A percentile compares a stretch with the other conserved stretches of the same genome.
These are phyloP conservation scores for Niveomyces coronatus DNA, from an alignment of 2,329 filamentous ascomycete species.

Conservation along the genomic window DNA sequence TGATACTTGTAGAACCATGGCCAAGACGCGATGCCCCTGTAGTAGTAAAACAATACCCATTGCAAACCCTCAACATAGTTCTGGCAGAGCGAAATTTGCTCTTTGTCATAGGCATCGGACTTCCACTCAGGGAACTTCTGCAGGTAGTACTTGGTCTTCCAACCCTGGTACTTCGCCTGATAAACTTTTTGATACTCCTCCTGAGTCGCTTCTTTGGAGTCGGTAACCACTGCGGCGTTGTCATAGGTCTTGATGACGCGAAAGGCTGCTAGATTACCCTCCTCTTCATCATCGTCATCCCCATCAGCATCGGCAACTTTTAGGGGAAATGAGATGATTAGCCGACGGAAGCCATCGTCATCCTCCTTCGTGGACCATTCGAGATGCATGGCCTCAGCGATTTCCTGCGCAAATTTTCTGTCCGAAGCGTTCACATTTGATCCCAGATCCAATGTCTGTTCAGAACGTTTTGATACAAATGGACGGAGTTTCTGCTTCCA, in stretches of 20 bases:
- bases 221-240: conserved; percentile 74
- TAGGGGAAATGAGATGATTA: conserved; percentile 40
- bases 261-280: conserved; percentile 75
- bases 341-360: conserved; percentile 42
- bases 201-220: conserved; percentile 69
- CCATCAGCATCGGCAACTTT: conserved; percentile 46
- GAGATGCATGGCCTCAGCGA: conserved; percentile 54
- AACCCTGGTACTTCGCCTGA: conserved; percentile 76
- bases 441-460: conserved; percentile 62
- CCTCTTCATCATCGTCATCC: conserved; percentile 57
- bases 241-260: conserved; percentile 87
- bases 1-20: conserved; percentile 97
- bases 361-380: conserved; percentile 49
- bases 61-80: conserved; percentile 97
- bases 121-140: conserved; percentile 84
- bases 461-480: conserved; percentile 62
- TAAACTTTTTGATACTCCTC: conserved; percentile 75
- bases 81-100: conserved; percentile 73
- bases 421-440: conserved; percentile 67
- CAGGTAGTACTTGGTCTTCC: conserved; percentile 92
- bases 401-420: conserved; percentile 83
- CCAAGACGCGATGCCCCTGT: conserved; percentile 94
- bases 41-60: conserved; percentile 98
- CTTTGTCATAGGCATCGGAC: conserved; percentile 60
- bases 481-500: conserved; percentile 73